phyloP scores from a whole-genome alignment of 1,284 basidiomycete species.

The Papiliotrema flavescens region DNA sequence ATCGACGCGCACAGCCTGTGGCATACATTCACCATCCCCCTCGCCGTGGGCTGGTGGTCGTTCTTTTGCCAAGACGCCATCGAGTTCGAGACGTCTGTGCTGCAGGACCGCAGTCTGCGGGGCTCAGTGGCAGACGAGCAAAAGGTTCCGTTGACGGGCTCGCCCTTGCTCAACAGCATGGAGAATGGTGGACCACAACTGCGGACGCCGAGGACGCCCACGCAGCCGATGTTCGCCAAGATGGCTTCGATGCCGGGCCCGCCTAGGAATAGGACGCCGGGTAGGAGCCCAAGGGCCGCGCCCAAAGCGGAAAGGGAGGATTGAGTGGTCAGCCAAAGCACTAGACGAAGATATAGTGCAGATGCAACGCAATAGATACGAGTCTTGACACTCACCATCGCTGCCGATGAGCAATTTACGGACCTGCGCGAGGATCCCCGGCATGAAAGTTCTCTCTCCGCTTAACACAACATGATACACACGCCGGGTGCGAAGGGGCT shows the following conservation, averaged over 20 bases:
- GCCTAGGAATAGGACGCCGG: constrained; percentile 2
- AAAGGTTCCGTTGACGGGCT: constrained; percentile 7
- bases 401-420: no score
- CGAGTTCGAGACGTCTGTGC: constrained; percentile 26
- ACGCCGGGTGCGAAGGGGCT: no score
- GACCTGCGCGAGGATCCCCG: no score
- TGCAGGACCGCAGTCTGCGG: background rate
- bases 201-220: constrained; percentile 4
- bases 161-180: background rate
- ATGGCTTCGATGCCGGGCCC: constrained; percentile 6
- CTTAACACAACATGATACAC: no score
- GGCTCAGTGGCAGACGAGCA: background rate
- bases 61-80: constrained; percentile 52
- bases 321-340: no score
- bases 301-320: constrained; percentile 2
- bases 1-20: constrained; percentile 95
- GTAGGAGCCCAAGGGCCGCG: constrained; percentile 8
- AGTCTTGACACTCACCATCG: no score
- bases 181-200: background rate
- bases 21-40: constrained; percentile 83
- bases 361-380: no score
- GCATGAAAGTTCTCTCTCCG: no score
- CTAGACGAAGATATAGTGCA: no score
- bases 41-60: constrained; percentile 77
- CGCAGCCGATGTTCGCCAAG: constrained; percentile 11